Conservation (phyloP, 495 filamentous ascomycete genomes). For the Neurospora intermedia region DNA sequence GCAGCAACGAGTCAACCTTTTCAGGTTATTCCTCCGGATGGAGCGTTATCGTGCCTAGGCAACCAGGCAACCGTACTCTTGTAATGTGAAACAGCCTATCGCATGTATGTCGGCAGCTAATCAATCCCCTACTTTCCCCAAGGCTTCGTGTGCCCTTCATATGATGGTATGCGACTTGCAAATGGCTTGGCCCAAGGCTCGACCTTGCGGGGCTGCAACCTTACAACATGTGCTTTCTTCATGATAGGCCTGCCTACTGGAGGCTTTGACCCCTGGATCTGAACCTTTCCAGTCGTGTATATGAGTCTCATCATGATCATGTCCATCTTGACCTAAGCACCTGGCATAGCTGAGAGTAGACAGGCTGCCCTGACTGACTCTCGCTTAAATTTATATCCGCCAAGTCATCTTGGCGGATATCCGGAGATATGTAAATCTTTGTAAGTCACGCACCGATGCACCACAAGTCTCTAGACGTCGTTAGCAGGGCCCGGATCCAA, state of each 20-base stretch:
- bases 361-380: not conserved
- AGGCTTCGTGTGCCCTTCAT: not conserved
- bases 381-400: not conserved
- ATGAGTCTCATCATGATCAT: not conserved
- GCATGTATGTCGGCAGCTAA: conserved; percentile 2
- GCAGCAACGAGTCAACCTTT: not conserved
- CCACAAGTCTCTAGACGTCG: not conserved
- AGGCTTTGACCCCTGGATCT: not conserved
- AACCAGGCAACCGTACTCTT: not conserved
- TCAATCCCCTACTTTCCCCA: not conserved
- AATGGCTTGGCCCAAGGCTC: not conserved
- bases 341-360: not conserved
- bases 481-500: not conserved
- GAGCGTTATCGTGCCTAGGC: not conserved
- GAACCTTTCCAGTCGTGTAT: not conserved
- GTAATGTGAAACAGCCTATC: conserved; percentile 2
- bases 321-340: not conserved
- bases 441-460: not conserved
- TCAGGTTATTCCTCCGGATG: not conserved
- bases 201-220: not conserved
- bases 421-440: not conserved
- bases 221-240: not conserved
- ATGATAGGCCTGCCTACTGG: not conserved
- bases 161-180: not conserved
- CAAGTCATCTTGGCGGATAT: not conserved